Evolutionary conservation across 1,284 basidiomycete genomes (phyloP), one percentile per base, ranked within the genome.

Genomic region (Phaffia rhodozyma): DNA sequence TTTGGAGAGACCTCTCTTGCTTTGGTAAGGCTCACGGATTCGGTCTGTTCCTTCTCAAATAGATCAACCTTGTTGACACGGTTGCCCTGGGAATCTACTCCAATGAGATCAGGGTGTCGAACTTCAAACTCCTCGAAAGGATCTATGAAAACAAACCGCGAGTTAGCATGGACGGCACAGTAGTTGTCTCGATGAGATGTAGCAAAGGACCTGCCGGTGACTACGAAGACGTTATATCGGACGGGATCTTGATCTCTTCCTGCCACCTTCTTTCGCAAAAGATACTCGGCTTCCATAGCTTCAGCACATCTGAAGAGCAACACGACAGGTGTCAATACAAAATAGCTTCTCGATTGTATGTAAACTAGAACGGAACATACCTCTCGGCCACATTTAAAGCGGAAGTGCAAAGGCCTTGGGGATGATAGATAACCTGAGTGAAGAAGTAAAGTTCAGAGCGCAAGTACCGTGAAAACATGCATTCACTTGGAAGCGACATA

Each of bases 21-120:
- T 58, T 83, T 82, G 0, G 92, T 96, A 65, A 94, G 78, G 70
- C 87, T 85, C 30, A 86, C 80, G 87, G 93, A 93, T 77, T 94
- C 91, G 66, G 90, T 86, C 73, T 84, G 84, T 77, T 96, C 91
- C 80, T 23, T 84, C 38, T 79, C 77, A 58, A 79, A 77, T 59
- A 81, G 77, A 67, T 80, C 76, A 53, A 80, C 74, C 55, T 75
- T 72, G 58, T 74, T 75, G 66, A 75, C 76, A 38, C 70, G 65
- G 43, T 69, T 72, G 27, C 82, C 82, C 47, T 71, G 67, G 25
- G 74, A 74, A 69, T 80, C 78, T 60, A 82, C 72, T 47, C 79
- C 78, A 67, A 84, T 77, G 55, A 83, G 75, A 34, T 79, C 72
- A 0, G 79, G 77, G 69, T 75, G 77, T 52, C 74, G 62, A 47